Evolutionary conservation across 495 filamentous ascomycete genomes (phyloP).

Genomic region (Podospora fimiseda): DNA sequence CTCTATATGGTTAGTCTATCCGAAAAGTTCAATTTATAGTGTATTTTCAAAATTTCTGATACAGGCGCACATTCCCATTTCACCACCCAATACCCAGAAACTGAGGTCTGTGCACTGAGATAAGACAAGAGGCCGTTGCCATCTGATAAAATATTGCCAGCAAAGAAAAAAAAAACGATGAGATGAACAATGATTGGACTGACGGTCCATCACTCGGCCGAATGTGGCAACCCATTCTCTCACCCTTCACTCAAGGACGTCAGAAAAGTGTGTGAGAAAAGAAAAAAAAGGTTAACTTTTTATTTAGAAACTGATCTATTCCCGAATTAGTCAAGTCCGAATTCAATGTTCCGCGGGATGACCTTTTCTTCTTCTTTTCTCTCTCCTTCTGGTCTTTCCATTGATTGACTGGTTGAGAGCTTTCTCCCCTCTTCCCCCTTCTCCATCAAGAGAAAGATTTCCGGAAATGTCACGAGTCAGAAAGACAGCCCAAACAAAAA

Average conservation of each 20-base stretch:
- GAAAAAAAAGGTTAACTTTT: slow-evolving; percentile 25
- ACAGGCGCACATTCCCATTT: too few relatives aligned
- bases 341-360: not conserved
- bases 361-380: not conserved
- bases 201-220: slow-evolving; percentile 5
- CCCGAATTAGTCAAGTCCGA: slow-evolving; percentile 9
- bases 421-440: too few relatives aligned
- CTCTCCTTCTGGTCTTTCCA: not conserved
- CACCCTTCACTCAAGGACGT: too few relatives aligned
- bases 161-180: not conserved
- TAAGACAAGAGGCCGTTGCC: not conserved
- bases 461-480: not conserved
- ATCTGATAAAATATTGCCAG: not conserved
- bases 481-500: not conserved
- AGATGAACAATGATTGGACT: slow-evolving; percentile 7
- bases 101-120: not conserved
- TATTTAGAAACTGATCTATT: slow-evolving; percentile 26
- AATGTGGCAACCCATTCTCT: slow-evolving; percentile 15
- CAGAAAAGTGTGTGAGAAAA: slow-evolving; percentile 8
- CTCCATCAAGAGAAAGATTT: not conserved
- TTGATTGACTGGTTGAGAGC: not conserved
- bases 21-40: too few relatives aligned
- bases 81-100: too few relatives aligned
- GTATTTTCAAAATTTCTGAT: too few relatives aligned
- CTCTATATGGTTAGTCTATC: too few relatives aligned